A percentile compares a stretch with the other conserved stretches of the same genome.
Evolutionary conservation across 1,284 basidiomycete species (phyloP).

Genomic region (Ceraceosorus guamensis): DNA sequence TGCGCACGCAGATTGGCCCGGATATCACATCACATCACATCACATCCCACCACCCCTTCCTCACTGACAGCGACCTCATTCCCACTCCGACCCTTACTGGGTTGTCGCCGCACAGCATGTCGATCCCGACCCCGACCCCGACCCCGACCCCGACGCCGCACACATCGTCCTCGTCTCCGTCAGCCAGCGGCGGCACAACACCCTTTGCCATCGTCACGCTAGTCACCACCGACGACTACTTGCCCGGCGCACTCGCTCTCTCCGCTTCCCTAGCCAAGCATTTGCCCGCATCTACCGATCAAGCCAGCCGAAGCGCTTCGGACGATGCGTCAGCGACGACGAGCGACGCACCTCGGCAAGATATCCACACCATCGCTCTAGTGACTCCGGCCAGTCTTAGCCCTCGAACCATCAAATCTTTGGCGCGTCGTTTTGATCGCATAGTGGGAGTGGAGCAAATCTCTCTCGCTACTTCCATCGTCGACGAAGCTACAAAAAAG

Average conservation of each 20-base stretch:
- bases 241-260: slow-evolving; percentile 81
- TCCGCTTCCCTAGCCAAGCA: slow-evolving; percentile 60
- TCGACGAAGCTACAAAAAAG: slow-evolving; percentile 4
- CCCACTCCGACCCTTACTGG: too few species aligned
- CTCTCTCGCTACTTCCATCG: slow-evolving; percentile 14
- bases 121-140: too few species aligned
- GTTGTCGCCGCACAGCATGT: too few species aligned
- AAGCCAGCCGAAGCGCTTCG: too few species aligned
- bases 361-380: slow-evolving; percentile 74
- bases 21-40: too few species aligned
- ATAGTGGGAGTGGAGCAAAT: slow-evolving; percentile 73
- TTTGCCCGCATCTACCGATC: slow-evolving; percentile 50
- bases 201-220: slow-evolving; percentile 64
- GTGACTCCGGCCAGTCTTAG: slow-evolving; percentile 88
- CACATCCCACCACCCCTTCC: too few species aligned
- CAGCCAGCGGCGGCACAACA: too few species aligned
- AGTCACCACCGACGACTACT: slow-evolving; percentile 79
- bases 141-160: too few species aligned
- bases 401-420: slow-evolving; percentile 71
- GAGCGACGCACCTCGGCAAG: neutral
- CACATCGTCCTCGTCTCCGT: too few species aligned
- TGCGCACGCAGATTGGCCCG: too few species aligned
- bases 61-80: too few species aligned
- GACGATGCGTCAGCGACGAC: too few species aligned
- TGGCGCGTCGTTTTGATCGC: slow-evolving; percentile 64